Conservation (phyloP, 208 protist species). For the Leishmania major region DNA sequence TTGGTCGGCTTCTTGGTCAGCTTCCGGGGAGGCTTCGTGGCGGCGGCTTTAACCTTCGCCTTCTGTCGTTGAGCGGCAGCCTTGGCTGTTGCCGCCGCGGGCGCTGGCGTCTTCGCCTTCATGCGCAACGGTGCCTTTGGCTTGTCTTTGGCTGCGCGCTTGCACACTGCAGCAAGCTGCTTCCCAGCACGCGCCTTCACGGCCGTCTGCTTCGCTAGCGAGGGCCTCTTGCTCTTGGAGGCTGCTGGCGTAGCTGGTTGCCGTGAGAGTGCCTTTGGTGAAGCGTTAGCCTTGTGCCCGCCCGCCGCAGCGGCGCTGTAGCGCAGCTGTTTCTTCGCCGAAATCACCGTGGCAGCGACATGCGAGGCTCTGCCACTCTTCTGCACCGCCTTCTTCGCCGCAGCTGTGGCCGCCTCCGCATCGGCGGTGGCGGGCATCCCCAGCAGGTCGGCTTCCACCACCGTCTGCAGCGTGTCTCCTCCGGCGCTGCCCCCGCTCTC, state of each 20-base stretch:
- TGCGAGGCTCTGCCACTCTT: not conserved
- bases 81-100: not conserved
- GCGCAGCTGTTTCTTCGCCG: not conserved
- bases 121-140: not conserved
- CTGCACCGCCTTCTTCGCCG: not conserved
- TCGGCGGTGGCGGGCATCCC: conserved; percentile 41
- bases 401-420: conserved; percentile 28
- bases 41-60: not conserved
- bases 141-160: not conserved
- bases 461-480: conserved; percentile 8
- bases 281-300: not conserved
- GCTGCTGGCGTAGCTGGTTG: not conserved
- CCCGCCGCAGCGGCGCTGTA: not conserved
- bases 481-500: conserved; percentile 8
- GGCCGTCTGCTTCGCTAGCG: conserved; percentile 15
- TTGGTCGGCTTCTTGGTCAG: not conserved
- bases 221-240: conserved; percentile 2
- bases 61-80: not conserved
- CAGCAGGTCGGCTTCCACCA: conserved; percentile 27
- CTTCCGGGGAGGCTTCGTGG: not conserved
- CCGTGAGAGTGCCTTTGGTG: not conserved
- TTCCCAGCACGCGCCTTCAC: not conserved
- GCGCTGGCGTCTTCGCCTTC: not conserved
- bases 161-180: not conserved
- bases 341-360: not conserved